A percentile compares a stretch with the other conserved stretches of the same genome.
phyloP scores from a whole-genome alignment of 352 stramenopile genomes.

The Globisporangium canariense region DNA sequence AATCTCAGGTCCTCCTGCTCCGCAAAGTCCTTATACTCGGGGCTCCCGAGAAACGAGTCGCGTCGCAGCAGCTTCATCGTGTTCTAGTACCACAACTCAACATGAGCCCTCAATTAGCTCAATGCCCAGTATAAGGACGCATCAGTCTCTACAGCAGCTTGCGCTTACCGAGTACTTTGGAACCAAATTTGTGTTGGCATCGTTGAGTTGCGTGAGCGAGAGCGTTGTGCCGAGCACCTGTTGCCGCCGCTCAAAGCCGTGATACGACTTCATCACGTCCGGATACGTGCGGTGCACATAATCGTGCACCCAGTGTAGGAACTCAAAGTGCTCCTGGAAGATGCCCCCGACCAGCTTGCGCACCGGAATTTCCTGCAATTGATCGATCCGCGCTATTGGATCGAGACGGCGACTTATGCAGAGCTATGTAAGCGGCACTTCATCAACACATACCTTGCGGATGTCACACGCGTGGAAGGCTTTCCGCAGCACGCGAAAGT shows the following conservation, averaged over 20 bases:
- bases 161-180: slow-evolving; percentile 46
- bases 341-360: slow-evolving; percentile 63
- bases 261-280: slow-evolving; percentile 49
- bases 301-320: slow-evolving; percentile 80
- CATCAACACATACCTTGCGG: slow-evolving; percentile 34
- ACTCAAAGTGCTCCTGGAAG: slow-evolving; percentile 83
- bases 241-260: slow-evolving; percentile 53
- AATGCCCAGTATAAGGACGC: background rate
- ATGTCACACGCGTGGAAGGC: slow-evolving; percentile 61
- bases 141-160: background rate
- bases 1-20: background rate
- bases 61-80: slow-evolving; percentile 26
- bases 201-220: slow-evolving; percentile 26
- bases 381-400: background rate
- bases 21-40: slow-evolving; percentile 1
- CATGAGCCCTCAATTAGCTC: background rate
- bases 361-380: slow-evolving; percentile 52
- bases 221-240: slow-evolving; percentile 32
- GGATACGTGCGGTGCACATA: slow-evolving; percentile 73
- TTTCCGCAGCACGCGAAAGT: slow-evolving; percentile 53
- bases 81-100: slow-evolving; percentile 22
- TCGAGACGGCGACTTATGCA: background rate
- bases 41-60: slow-evolving; percentile 20
- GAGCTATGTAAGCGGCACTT: background rate
- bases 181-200: slow-evolving; percentile 58